Evolutionary conservation across 345 rosid species (phyloP).

Genomic region (Reutealis trisperma): DNA sequence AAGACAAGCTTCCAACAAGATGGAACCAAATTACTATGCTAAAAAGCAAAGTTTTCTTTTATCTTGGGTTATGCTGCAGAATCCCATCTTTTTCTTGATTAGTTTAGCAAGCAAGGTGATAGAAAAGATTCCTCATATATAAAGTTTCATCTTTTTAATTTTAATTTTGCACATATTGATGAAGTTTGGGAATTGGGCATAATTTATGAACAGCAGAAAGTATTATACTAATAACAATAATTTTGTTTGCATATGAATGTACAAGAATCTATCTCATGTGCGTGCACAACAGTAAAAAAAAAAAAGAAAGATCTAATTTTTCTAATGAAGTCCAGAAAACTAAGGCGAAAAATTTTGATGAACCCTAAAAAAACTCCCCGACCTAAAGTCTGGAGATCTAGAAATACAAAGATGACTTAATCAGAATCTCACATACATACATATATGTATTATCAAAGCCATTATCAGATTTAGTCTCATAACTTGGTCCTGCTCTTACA

Average conservation of each 20-base stretch:
- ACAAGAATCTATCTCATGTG: not conserved
- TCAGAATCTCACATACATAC: not conserved
- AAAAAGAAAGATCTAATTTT: not conserved
- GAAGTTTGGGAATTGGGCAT: too few species aligned
- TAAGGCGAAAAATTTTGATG: not conserved
- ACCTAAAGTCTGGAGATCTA: not conserved
- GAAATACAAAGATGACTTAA: not conserved
- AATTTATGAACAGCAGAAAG: too few species aligned
- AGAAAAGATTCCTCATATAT: too few species aligned
- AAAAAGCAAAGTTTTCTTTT: too few species aligned
- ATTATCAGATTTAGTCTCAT: slow-evolving; percentile 21
- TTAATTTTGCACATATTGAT: not conserved
- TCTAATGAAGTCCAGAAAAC: not conserved
- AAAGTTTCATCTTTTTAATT: too few species aligned
- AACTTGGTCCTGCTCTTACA: slow-evolving; percentile 41
- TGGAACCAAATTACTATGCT: too few species aligned
- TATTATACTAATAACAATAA: not conserved
- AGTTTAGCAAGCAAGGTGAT: not conserved
- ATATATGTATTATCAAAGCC: too few species aligned
- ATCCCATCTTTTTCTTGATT: not conserved
- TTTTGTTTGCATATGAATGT: not conserved
- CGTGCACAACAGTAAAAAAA: not conserved
- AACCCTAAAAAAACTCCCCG: not conserved
- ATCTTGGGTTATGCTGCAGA: not conserved
- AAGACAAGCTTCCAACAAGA: too few species aligned